phyloP scores from a whole-genome alignment of 1,284 basidiomycete genomes.

The Puccinia polysora region DNA sequence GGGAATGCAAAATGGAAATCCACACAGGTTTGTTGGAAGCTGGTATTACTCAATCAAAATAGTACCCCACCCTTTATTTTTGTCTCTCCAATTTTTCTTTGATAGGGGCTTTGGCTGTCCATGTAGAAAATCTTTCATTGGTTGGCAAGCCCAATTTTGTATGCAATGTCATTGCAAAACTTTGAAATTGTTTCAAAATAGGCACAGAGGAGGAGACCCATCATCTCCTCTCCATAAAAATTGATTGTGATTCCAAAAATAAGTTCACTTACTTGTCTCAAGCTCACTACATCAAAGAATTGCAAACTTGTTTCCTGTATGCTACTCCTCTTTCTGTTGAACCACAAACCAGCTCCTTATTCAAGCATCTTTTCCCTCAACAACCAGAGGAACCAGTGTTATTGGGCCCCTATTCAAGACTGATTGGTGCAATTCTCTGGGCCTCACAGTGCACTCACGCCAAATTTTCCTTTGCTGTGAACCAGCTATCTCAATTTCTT shows the following conservation, averaged over 20 bases:
- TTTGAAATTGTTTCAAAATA: neutral
- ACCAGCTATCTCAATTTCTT: neutral
- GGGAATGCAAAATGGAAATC: no score
- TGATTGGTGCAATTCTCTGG: neutral
- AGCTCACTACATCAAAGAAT: neutral
- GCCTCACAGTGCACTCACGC: neutral
- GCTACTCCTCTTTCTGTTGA: neutral
- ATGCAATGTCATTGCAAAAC: neutral
- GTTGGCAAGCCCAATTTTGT: neutral
- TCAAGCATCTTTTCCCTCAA: neutral
- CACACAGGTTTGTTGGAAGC: no score
- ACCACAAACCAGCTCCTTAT: neutral
- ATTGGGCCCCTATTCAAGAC: neutral
- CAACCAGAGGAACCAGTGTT: neutral
- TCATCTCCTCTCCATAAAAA: neutral
- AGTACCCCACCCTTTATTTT: no score
- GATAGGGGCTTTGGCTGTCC: neutral
- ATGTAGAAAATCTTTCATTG: neutral
- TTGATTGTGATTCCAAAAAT: neutral
- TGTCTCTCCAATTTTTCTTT: no score
- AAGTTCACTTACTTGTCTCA: neutral
- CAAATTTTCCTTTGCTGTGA: neutral
- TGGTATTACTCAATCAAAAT: no score
- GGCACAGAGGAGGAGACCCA: neutral
- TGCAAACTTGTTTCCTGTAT: no score